Evolutionary conservation across 345 rosid species (phyloP), one percentile per base, ranked within the genome.

Genomic region (Erysimum cheiranthoides): DNA sequence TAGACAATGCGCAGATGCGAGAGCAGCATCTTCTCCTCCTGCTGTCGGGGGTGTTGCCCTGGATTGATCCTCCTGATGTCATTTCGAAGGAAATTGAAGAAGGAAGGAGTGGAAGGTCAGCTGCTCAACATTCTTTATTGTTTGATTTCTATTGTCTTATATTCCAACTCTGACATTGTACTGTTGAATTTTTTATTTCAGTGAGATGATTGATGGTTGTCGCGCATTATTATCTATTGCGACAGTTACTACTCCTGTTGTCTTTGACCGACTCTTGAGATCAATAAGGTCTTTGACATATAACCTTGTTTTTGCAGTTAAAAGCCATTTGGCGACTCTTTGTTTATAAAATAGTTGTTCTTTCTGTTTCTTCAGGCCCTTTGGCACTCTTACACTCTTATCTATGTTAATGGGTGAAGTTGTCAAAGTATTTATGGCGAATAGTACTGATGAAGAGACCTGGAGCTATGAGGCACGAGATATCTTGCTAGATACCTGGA

Each of bases 391-490:
- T 75, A 80, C 87, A 65, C 81, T 95, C 70, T 77, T 90, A 82
- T 92, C 96, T 69, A 78, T 74, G 79, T 82, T 95, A 84, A 92
- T 92, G 99, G 84, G 93, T 83, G 97, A 88, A 83, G 92, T 90
- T 80, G 70, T 95, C 73, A 95, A 95, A 85, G 92, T 84, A 69
- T 86, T 87, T 40, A 80, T 86, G 88, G 83, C 76, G 27, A 84
- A 82, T 73, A 75, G 65, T 76, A 79, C 85, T 34, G 96, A 89
- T 39, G 86, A 95, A 53, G 98, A 88, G 82, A 83, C 89, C 42
- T 95, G 97, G 99, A 95, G 97, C 82, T 90, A 96, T 91, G 97
- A 88, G 79, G 96, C 97, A 27, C 96, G 97, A 18, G 99, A 95
- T 83, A 92, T 95, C 82, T 84, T 95, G 74, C 83, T 95, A 79